Evolutionary conservation across 345 rosid genomes (phyloP).

Genomic region (Dipteronia sinensis): DNA sequence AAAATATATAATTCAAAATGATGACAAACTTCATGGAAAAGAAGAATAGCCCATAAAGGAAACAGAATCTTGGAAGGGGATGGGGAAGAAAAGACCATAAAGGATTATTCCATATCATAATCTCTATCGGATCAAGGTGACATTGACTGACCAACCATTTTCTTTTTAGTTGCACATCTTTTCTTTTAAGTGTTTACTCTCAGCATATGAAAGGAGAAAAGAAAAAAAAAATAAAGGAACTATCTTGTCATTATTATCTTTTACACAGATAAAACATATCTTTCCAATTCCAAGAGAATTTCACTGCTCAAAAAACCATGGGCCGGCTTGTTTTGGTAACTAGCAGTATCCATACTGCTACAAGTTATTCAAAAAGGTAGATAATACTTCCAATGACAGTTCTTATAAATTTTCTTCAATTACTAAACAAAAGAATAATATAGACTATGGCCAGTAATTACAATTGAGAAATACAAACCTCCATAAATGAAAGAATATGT

Average conservation of each 20-base stretch:
- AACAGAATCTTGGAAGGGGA: too few relatives aligned
- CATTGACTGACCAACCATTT: too few relatives aligned
- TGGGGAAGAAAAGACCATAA: too few relatives aligned
- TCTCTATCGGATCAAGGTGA: not conserved
- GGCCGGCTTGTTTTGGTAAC: not conserved
- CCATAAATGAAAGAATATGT: constrained; percentile 33
- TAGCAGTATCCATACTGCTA: not conserved
- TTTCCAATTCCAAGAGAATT: not conserved
- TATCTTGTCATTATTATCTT: not conserved
- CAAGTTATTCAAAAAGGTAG: not conserved
- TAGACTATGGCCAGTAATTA: not conserved
- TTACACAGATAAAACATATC: not conserved
- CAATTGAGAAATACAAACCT: constrained; percentile 36
- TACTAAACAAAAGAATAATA: not conserved
- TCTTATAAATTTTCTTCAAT: not conserved
- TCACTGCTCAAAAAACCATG: not conserved
- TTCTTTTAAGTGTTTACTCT: not conserved
- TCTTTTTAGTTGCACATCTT: too few relatives aligned
- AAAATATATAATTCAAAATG: not conserved
- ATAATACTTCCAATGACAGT: not conserved
- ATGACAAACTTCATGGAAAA: not conserved
- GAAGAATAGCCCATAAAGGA: too few relatives aligned
- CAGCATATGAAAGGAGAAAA: not conserved
- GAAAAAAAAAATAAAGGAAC: not conserved
- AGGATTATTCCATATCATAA: not conserved